These are phyloP conservation scores for Trichoderma sp. DNA, from an alignment of 2,329 filamentous ascomycete genomes.

Conservation along the genomic window DNA sequence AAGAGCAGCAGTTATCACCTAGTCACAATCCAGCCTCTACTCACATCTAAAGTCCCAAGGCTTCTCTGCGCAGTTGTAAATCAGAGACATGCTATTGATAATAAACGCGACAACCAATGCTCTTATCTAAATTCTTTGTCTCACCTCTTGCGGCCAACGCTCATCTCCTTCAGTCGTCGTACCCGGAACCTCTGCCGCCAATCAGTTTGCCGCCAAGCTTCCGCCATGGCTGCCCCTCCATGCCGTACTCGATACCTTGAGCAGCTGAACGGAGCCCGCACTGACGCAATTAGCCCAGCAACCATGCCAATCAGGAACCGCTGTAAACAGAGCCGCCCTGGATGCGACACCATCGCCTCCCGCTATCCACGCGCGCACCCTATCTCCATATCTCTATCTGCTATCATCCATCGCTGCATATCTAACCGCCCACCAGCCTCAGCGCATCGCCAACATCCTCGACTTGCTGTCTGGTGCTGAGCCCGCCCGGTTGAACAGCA, in stretches of 20 bases:
- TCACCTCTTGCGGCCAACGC: background rate
- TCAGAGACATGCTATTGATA: background rate
- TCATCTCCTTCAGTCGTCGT: background rate
- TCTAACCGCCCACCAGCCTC: background rate
- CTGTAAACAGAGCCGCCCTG: conserved; percentile 36
- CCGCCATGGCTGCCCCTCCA: background rate
- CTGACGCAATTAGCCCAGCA: conserved; percentile 32
- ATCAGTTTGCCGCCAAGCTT: background rate
- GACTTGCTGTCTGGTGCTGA: conserved; percentile 6
- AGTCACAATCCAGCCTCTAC: background rate
- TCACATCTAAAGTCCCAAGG: background rate
- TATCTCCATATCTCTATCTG: background rate
- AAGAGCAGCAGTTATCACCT: background rate
- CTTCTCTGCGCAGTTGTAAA: background rate
- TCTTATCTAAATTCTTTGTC: background rate
- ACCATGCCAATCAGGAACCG: conserved; percentile 40
- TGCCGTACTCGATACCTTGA: conserved; percentile 3
- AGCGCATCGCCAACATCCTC: conserved; percentile 15
- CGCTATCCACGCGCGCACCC: background rate
- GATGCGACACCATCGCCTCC: conserved; percentile 26
- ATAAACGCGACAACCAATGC: background rate
- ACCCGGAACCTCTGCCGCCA: background rate
- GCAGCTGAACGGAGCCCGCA: conserved; percentile 27
- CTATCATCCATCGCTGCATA: background rate
- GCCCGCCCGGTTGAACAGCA: background rate